These are phyloP conservation scores for Calonectria pseudoturangicola DNA, from an alignment of 2,329 filamentous ascomycete species.

Conservation along the genomic window DNA sequence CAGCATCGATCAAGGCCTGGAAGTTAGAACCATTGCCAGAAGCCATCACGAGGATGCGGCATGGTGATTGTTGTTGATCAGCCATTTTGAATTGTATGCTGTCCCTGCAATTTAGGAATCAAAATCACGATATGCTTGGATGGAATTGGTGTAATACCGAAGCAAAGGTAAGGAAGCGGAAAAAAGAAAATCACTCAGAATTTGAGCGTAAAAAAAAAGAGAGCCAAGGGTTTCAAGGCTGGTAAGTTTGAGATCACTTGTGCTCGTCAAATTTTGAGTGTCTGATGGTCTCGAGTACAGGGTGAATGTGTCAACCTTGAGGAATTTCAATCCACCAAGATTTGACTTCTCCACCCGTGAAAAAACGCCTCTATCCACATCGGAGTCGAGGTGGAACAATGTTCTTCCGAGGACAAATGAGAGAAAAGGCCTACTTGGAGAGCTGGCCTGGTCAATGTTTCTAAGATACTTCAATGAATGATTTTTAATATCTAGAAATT, in stretches of 20 bases:
- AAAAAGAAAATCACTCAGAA: neutral
- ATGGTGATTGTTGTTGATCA: slow-evolving; percentile 46
- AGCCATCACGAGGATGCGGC: slow-evolving; percentile 80
- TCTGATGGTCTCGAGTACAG: neutral
- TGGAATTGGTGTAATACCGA: slow-evolving; percentile 8
- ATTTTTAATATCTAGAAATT: neutral
- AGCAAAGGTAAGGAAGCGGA: neutral
- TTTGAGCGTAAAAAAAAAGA: neutral
- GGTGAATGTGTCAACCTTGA: slow-evolving; percentile 5
- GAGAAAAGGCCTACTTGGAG: neutral
- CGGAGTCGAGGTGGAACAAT: slow-evolving; percentile 13
- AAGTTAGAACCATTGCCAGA: slow-evolving; percentile 86
- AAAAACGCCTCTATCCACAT: slow-evolving; percentile 20
- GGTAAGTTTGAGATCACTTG: neutral
- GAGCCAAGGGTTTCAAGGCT: too few species aligned
- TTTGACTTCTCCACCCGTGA: slow-evolving; percentile 18
- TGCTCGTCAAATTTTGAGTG: neutral
- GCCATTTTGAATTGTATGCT: slow-evolving; percentile 25
- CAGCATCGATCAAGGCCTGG: slow-evolving; percentile 79
- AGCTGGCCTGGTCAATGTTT: neutral
- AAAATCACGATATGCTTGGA: neutral
- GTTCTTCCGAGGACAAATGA: slow-evolving; percentile 10
- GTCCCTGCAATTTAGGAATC: neutral
- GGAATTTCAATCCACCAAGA: slow-evolving; percentile 7
- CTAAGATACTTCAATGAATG: too few species aligned